Evolutionary conservation across 306 rosid genomes (phyloP).

Genomic region (Sphenostylis stenocarpa): DNA sequence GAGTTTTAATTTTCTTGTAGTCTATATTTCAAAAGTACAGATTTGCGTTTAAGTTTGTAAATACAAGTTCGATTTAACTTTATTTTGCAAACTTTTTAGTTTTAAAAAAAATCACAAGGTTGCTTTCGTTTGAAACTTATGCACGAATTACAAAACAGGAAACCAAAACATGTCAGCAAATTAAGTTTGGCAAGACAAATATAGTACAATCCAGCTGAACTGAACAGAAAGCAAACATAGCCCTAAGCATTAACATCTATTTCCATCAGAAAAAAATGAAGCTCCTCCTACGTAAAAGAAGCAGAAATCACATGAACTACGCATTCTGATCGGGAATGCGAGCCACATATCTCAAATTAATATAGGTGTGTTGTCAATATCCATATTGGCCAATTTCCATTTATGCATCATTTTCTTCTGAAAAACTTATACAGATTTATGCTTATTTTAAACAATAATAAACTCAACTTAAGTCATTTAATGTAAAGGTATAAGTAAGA

Average conservation of each 20-base stretch:
- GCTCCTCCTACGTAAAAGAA: neutral
- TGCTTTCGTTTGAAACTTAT: neutral
- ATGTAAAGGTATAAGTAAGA: neutral
- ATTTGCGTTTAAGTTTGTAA: neutral
- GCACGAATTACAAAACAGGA: neutral
- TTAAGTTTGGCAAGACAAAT: neutral
- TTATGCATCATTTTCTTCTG: neutral
- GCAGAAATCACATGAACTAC: neutral
- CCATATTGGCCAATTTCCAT: neutral
- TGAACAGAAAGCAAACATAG: neutral
- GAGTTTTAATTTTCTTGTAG: constrained; percentile 11
- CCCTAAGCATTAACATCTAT: neutral
- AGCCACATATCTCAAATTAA: neutral
- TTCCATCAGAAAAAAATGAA: neutral
- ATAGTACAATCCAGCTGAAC: neutral
- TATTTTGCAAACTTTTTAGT: neutral
- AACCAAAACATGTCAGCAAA: neutral
- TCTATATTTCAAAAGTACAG: neutral
- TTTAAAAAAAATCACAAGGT: neutral
- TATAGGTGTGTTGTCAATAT: neutral
- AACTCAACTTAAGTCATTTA: neutral
- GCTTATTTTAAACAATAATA: neutral
- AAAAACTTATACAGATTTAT: neutral
- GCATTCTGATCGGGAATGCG: neutral
- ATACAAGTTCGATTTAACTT: neutral